A percentile compares a stretch with the other conserved stretches of the same genome.
Conservation (phyloP, 2,329 filamentous ascomycete species). For the Neofusicoccum sp. region DNA sequence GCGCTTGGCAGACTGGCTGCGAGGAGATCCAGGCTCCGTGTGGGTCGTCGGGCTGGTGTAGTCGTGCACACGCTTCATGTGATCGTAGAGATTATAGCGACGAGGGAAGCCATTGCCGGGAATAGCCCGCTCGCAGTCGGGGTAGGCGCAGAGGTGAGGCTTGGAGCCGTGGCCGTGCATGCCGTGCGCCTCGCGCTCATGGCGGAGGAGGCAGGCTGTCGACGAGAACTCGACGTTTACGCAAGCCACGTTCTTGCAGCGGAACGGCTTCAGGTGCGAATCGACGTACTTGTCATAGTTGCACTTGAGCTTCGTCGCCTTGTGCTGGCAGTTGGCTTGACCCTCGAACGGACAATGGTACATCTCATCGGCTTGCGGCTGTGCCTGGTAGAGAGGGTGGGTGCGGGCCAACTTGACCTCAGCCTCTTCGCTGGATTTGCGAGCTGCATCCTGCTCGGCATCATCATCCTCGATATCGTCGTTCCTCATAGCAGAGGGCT, state of each 20-base stretch:
- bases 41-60: constrained; percentile 45
- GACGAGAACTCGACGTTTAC: constrained; percentile 90
- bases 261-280: constrained; percentile 94
- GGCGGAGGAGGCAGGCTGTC: constrained; percentile 89
- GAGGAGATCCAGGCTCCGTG: constrained; percentile 35
- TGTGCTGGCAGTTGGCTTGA: constrained; percentile 77
- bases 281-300: constrained; percentile 99
- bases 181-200: constrained; percentile 93
- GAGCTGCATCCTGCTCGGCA: constrained; percentile 6
- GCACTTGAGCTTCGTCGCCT: constrained; percentile 95
- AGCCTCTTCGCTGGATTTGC: constrained; percentile 34
- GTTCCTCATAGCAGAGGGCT: not conserved
- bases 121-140: constrained; percentile 81
- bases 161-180: constrained; percentile 94
- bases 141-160: constrained; percentile 85
- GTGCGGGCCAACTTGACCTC: constrained; percentile 45
- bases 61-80: constrained; percentile 92
- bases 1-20: constrained; percentile 30
- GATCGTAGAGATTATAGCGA: constrained; percentile 93
- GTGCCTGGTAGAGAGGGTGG: constrained; percentile 71
- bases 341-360: constrained; percentile 92
- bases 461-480: constrained; percentile 33
- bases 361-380: constrained; percentile 70
- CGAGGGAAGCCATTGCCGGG: constrained; percentile 88
- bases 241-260: constrained; percentile 84